These are phyloP conservation scores for Ramaria rubella DNA, from an alignment of 768 basidiomycete species.

Conservation along the genomic window DNA sequence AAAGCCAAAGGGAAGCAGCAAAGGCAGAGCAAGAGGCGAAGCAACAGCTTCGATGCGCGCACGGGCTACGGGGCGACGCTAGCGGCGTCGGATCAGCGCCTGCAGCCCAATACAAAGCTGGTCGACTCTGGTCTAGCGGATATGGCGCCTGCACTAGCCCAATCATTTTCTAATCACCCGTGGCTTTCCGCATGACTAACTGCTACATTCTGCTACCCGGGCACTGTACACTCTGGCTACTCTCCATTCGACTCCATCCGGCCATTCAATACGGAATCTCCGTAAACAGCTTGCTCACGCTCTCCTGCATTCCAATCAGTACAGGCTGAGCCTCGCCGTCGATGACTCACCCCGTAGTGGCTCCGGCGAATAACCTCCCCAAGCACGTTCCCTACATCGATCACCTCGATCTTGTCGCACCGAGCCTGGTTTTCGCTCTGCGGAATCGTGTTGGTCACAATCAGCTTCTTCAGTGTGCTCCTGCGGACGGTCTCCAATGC, in stretches of 20 bases:
- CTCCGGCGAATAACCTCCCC: constrained; percentile 94
- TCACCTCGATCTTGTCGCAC: constrained; percentile 81
- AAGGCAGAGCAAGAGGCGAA: constrained; percentile 8
- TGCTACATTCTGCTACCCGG: no score
- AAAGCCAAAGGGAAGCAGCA: constrained; percentile 18
- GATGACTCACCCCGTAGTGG: constrained; percentile 85
- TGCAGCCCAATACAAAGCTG: constrained; percentile 5
- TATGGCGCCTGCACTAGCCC: background rate
- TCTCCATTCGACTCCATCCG: background rate
- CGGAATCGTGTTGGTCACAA: constrained; percentile 97
- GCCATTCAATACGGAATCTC: constrained; percentile 10
- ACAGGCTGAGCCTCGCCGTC: background rate
- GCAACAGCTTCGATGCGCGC: constrained; percentile 1
- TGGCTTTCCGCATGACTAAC: no score
- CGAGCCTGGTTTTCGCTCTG: constrained; percentile 67
- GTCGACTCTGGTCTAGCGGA: no score
- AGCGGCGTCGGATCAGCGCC: constrained; percentile 11
- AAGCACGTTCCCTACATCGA: constrained; percentile 91
- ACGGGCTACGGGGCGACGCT: constrained; percentile 6
- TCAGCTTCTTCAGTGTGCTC: constrained; percentile 83
- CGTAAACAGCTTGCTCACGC: constrained; percentile 9
- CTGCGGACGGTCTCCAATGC: constrained; percentile 68
- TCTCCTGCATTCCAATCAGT: constrained; percentile 1
- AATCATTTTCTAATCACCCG: background rate
- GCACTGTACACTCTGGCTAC: background rate